phyloP scores from a whole-genome alignment of 2,329 filamentous ascomycete genomes.

The Delphinella strobiligena region DNA sequence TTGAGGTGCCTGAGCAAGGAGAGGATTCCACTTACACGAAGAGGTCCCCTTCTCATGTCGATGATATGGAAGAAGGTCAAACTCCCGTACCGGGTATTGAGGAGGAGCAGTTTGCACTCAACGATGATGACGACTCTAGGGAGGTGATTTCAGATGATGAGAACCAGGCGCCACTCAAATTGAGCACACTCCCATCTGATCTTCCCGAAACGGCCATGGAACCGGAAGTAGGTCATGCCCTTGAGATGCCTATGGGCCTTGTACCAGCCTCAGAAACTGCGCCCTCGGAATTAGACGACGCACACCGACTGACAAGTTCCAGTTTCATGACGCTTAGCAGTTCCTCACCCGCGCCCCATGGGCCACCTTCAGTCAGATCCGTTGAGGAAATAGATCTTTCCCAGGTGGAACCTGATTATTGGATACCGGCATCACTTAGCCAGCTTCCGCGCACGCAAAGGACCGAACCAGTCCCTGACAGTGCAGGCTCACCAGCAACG shows the following conservation, averaged over 20 bases:
- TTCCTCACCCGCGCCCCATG: not conserved
- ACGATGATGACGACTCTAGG: too few relatives aligned
- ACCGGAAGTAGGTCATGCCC: not conserved
- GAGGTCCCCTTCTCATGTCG: too few relatives aligned
- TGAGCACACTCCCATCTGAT: too few relatives aligned
- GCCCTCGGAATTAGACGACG: not conserved
- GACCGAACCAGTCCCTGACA: conserved; percentile 8
- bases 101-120: too few relatives aligned
- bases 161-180: too few relatives aligned
- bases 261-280: not conserved
- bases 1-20: too few relatives aligned
- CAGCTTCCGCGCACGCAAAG: not conserved
- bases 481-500: conserved; percentile 3
- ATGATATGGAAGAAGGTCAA: too few relatives aligned
- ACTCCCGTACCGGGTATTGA: too few relatives aligned
- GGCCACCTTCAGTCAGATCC: not conserved
- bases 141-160: too few relatives aligned
- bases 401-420: conserved; percentile 4
- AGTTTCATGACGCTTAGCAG: conserved; percentile 5
- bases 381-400: conserved; percentile 8
- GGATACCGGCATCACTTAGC: conserved; percentile 5
- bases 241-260: not conserved
- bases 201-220: not conserved
- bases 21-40: too few relatives aligned
- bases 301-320: conserved; percentile 2